Evolutionary conservation across 495 filamentous ascomycete species (phyloP), one percentile per base, ranked within the genome.

Genomic region (Xylaria sp.): DNA sequence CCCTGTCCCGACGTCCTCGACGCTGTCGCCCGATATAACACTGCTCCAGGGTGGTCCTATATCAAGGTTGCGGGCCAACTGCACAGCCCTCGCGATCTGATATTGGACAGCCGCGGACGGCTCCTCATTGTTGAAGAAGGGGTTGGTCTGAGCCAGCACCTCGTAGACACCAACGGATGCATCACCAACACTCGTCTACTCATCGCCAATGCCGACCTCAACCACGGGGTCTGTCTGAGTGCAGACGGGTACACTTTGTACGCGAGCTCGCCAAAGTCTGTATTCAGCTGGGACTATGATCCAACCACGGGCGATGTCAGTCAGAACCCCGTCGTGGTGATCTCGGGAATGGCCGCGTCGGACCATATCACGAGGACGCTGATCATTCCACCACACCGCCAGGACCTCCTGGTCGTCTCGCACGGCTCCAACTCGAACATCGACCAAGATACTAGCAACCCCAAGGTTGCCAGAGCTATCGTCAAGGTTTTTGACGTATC

Each of bases 351-450:
- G 91, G 80, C 72, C 58, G 84, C 80, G 68, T 71, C 80, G 5
- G 90, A 85, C 69, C 91, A 93, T 75, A 83, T 80, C 19, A 89
- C 90, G 2, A 85, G 92, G 17, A 93, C 92, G 0, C 78, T 92
- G 1, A 78, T 91, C 17, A 82, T 88, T 15, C 81, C 85, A 37
- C 75, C 81, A 21, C 84, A 84, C 26, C 76, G 82, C 17, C 86
- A 85, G 0, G 78, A 80, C 21, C 74, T 79, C 5, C 80, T 93
- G 0, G 74, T 94, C 35, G 85, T 93, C 40, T 91, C 87, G 19
- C 85, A 88, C 46, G 92, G 92, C 43, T 90, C 89, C 65, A 80
- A 79, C 29, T 73, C 78, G 0, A 93, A 94, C 73, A 73, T 93
- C 33, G 92, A 94, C 74, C 52, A 68, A 2, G 77, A 76, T 2